phyloP scores from a whole-genome alignment of 768 basidiomycete genomes.

The Phanerochaete carnosa region DNA sequence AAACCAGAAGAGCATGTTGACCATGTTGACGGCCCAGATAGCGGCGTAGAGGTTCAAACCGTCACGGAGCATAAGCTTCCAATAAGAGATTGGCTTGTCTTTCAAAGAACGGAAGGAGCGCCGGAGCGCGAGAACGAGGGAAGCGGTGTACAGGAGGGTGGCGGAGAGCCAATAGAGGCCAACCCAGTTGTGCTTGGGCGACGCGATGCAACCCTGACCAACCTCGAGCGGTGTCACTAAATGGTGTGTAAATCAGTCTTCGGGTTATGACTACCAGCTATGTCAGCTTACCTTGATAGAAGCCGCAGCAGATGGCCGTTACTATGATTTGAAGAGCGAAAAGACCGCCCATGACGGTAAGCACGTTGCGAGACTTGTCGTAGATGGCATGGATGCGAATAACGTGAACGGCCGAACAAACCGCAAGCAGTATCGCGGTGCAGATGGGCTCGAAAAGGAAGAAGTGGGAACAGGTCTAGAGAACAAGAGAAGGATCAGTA shows the following conservation, averaged over 20 bases:
- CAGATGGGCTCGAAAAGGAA: slow-evolving; percentile 86
- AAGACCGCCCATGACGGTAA: slow-evolving; percentile 53
- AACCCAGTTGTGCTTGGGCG: slow-evolving; percentile 77
- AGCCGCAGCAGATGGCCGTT: slow-evolving; percentile 73
- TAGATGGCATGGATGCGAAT: slow-evolving; percentile 81
- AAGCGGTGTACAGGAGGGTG: slow-evolving; percentile 66
- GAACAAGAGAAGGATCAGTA: not conserved
- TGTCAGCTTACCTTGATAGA: slow-evolving; percentile 61
- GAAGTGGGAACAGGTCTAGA: slow-evolving; percentile 61
- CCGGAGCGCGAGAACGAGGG: slow-evolving; percentile 58
- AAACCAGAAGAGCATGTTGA: slow-evolving; percentile 87
- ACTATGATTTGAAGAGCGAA: slow-evolving; percentile 67
- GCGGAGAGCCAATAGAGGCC: slow-evolving; percentile 83
- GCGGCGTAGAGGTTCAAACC: slow-evolving; percentile 83
- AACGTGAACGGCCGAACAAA: slow-evolving; percentile 68
- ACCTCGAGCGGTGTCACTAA: slow-evolving; percentile 65
- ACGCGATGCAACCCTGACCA: slow-evolving; percentile 85
- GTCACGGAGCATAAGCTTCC: slow-evolving; percentile 90
- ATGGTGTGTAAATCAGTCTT: not conserved
- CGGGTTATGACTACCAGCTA: slow-evolving; percentile 2
- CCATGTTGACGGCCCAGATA: slow-evolving; percentile 76
- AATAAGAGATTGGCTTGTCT: slow-evolving; percentile 55
- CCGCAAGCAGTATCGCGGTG: slow-evolving; percentile 77
- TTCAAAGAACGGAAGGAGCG: slow-evolving; percentile 59
- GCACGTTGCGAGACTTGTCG: slow-evolving; percentile 55